Percentiles rank a stretch among this genome's conserved stretches.
Conservation (phyloP, 192 early-diverging fungal species). For the Gigaspora rosea region DNA sequence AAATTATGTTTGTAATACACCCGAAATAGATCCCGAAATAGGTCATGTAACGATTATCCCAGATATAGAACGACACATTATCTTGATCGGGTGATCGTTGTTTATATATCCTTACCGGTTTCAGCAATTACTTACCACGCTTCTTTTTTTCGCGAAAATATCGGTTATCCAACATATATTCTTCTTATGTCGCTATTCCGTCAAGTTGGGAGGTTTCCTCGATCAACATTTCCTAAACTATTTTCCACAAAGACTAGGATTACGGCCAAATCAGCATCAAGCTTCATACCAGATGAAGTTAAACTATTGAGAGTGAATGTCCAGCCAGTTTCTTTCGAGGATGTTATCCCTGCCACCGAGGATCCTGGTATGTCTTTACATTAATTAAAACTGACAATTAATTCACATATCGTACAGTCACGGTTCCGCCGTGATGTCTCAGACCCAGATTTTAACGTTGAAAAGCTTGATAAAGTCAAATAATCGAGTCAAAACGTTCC, state of each 20-base stretch:
- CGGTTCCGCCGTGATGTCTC: slow-evolving; percentile 6
- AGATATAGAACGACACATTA: no score
- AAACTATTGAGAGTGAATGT: not conserved
- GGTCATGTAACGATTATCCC: no score
- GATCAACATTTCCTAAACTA: slow-evolving; percentile 10
- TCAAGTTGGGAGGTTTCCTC: slow-evolving; percentile 15
- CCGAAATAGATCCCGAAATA: no score
- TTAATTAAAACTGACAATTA: slow-evolving; percentile 29
- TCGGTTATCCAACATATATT: not conserved
- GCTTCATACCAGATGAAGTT: not conserved
- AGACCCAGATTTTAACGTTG: not conserved
- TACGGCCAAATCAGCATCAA: slow-evolving; percentile 5
- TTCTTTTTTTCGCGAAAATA: no score
- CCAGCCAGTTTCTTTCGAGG: slow-evolving; percentile 7
- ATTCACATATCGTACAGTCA: slow-evolving; percentile 27
- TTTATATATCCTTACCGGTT: no score
- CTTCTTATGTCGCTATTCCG: slow-evolving; percentile 6
- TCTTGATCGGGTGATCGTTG: no score
- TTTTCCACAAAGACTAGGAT: slow-evolving; percentile 13
- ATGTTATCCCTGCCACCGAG: slow-evolving; percentile 21
- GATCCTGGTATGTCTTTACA: slow-evolving; percentile 8
- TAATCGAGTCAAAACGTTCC: slow-evolving; percentile 17
- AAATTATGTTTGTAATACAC: no score
- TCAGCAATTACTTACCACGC: no score
- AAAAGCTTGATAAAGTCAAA: slow-evolving; percentile 3